A percentile compares a stretch with the other conserved stretches of the same genome.
Evolutionary conservation across 345 rosid genomes (phyloP).

Genomic region (Dipteronia sinensis): DNA sequence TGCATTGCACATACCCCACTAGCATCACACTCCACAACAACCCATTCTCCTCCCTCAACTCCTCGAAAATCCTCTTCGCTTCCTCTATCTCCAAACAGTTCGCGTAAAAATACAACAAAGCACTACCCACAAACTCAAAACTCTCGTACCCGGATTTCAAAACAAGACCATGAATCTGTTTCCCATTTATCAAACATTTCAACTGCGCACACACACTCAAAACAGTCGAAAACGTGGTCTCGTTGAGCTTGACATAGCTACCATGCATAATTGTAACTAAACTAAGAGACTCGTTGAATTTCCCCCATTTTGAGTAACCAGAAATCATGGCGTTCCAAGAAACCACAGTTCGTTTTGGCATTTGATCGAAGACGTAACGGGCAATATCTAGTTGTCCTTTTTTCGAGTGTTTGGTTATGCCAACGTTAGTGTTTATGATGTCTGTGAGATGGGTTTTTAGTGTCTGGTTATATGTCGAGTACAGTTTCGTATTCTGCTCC

Average conservation of each 20-base stretch:
- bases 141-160: constrained; percentile 39
- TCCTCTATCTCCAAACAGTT: constrained; percentile 36
- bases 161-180: constrained; percentile 43
- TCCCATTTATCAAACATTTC: constrained; percentile 31
- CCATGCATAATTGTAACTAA: constrained; percentile 41
- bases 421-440: constrained; percentile 36
- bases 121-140: constrained; percentile 52
- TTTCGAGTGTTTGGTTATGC: constrained; percentile 11
- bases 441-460: background rate
- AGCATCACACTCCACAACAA: constrained; percentile 50
- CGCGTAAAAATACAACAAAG: constrained; percentile 46
- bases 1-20: constrained; percentile 49
- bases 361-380: constrained; percentile 52
- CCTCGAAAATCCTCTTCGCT: constrained; percentile 41
- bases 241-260: constrained; percentile 30
- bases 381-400: constrained; percentile 37
- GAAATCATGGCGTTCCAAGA: constrained; percentile 55
- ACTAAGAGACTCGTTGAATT: constrained; percentile 32
- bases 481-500: constrained; percentile 13
- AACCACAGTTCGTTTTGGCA: constrained; percentile 45
- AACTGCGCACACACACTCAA: constrained; percentile 42
- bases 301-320: constrained; percentile 43
- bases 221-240: constrained; percentile 38
- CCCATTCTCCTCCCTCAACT: constrained; percentile 36
- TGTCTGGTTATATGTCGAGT: constrained; percentile 10